Conservation (phyloP, 805 yeast genomes). For the Saturnispora besseyi region DNA sequence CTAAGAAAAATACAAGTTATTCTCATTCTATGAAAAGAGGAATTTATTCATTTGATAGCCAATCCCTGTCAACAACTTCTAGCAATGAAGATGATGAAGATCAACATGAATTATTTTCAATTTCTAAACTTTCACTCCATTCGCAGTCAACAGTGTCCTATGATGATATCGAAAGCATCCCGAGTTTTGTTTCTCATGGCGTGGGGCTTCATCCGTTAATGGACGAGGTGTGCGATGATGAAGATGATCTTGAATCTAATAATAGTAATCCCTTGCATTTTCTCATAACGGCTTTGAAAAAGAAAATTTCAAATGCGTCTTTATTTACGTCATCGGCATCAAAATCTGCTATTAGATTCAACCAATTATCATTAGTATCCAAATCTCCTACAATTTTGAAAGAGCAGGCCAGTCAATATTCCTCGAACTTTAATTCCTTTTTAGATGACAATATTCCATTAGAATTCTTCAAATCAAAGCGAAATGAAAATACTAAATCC, state of each 20-base stretch:
- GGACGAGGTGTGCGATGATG: background rate
- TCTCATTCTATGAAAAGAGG: background rate
- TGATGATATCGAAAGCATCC: background rate
- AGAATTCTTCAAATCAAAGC: background rate
- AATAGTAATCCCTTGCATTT: background rate
- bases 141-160: background rate
- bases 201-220: background rate
- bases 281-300: background rate
- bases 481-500: background rate
- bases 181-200: background rate
- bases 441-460: constrained; percentile 4
- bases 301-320: background rate
- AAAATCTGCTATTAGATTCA: background rate
- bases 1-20: background rate
- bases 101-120: background rate
- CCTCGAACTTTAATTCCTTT: background rate
- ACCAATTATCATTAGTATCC: background rate
- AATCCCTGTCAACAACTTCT: background rate
- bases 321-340: background rate
- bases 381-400: background rate
- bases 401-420: background rate
- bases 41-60: background rate
- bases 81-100: background rate
- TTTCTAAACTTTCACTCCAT: background rate
- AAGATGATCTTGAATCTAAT: background rate